Evolutionary conservation across 805 yeast genomes (phyloP), one percentile per base, ranked within the genome.

Genomic region (Candida mattraensis): DNA sequence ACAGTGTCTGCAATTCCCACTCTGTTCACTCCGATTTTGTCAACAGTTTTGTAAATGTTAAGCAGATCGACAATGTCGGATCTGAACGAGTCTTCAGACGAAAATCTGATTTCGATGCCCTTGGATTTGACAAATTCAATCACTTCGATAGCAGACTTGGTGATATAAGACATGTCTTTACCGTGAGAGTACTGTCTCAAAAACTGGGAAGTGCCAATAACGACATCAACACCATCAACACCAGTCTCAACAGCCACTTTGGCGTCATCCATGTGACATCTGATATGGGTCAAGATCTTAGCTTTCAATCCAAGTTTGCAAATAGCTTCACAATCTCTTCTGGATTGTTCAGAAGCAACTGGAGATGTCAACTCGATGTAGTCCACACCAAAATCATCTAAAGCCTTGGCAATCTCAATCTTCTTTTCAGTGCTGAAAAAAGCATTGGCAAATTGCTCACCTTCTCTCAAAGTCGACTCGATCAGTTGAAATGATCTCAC

Each of bases 1-100:
- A 75, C 79, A 29, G 81, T 75, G 59, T 75, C 81, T 33, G 81
- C 80, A 56, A 75, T 74, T 60, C 81, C 81, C 33, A 75, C 77
- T 65, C 81, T 67, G 59, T 75, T 69, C 22, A 75, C 81, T 37
- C 81, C 81, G 35, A 75, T 72, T 56, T 75, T 75, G 58, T 73
- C 78, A 37, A 75, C 80, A n/a, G 79, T 72, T 53, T 73, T 69
- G 61, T 75, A 75, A 37, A 75, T 75, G 53, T 75, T 74, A 39
- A 75, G 65, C 54, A 75, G 69, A 54, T 75, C 81, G 24, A 75
- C 80, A 42, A 75, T 71, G 54, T 75, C 80, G 14, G 77, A 70
- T 65, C 81, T 68, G 63, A 75, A 75, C 10, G 79, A 73, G 54
- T 75, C 81, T 59, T 75, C 81, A 10, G 80, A 72, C 18, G 73